Evolutionary conservation across 768 basidiomycete genomes (phyloP), one percentile per base, ranked within the genome.

Genomic region (Leccinum variicolor): DNA sequence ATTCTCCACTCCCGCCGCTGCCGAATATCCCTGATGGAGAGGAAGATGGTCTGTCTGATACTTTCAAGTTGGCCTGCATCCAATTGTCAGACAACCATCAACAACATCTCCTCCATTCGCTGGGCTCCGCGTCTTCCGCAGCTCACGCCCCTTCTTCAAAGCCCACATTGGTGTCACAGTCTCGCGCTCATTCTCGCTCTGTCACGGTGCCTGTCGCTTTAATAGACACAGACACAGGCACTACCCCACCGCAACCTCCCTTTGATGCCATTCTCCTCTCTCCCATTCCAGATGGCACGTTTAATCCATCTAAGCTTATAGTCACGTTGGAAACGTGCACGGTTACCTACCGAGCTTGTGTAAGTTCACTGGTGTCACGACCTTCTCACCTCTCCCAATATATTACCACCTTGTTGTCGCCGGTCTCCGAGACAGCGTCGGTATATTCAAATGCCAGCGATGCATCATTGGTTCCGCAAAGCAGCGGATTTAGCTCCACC

Each of bases 291-390:
- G 70, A 74, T 6, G 68, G 74, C 43, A 65, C 68, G 7, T 65
- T 82, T 11, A 84, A 91, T 62, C 79, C 80, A 10, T 79, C 81
- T 10, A 84, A 84, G 62, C 73, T 85, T 33, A 83, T 92, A 51
- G 79, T 93, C 50, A 83, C 84, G 3, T 62, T 93, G 48, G 90
- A 93, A 72, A 91, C 91, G 15, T 84, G 83, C 62, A 89, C 89
- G 0, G 65, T 75, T 29, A 84, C 84, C 0, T 80, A 83, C 65
- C 81, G 81, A 57, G 90, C 90, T 4, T 87, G 86, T 0, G 70
- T 90, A 53, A 75, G 76, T 19, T 89, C 91, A 4, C 69, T 93
- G 48, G 77, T 75, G 3, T 89, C 90, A 13, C 83, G 87, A 4
- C 81, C 86, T 0, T 92, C 90, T 0, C 75, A 82, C 60, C 79